Base-by-base conservation (phyloP, 768 basidiomycete genomes). In the Lepiota brunneoincarnata region DNA sequence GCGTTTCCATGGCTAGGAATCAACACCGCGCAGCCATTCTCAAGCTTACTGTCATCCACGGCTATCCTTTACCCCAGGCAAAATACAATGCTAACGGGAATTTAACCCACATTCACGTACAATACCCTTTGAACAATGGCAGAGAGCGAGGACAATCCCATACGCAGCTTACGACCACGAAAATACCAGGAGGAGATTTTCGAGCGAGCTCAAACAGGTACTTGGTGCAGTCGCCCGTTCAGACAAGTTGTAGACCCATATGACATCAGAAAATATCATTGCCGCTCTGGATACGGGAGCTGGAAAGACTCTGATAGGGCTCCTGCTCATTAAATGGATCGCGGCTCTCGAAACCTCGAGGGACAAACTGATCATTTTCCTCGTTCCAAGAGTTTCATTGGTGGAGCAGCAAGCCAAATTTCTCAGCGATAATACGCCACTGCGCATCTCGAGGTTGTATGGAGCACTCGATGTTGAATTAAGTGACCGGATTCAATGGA, bases 351-450 rank as follows among this genome's bases (percentile, higher is more conserved):
- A 80, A 17, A 60, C 65, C 14, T 74, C 78, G 1, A 60, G 69
- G 38, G 77, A 76, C 49, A 90, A 89, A 67, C 77, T 81, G 43
- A 77, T 86, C 58, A 77, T 93, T 9, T 94, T 94, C 63, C 77
- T 95, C 31, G 91, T 91, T 2, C 93, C 93, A 0, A 87, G 87
- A 59, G 91, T 93, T 3, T 78, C 90, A 2, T 79, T 96, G 14
- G 93, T 94, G 18, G 82, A 88, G 58, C 93, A 95, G 64, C 91
- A 93, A 64, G 81, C 78, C 18, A 73, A 79, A 20, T 90, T 86
- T 59, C 79, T 93, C 51, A 63, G 75, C 11, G 72, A 78, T 57
- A 76, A 89, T 57, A 87, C 87, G 1, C 75, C 85, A 0, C 64
- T 93, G 39, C 81, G 80, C 36, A 85, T 93, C 18, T 70, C 76